Base-by-base conservation (phyloP, 768 basidiomycete species). In the Mycena crocata region DNA sequence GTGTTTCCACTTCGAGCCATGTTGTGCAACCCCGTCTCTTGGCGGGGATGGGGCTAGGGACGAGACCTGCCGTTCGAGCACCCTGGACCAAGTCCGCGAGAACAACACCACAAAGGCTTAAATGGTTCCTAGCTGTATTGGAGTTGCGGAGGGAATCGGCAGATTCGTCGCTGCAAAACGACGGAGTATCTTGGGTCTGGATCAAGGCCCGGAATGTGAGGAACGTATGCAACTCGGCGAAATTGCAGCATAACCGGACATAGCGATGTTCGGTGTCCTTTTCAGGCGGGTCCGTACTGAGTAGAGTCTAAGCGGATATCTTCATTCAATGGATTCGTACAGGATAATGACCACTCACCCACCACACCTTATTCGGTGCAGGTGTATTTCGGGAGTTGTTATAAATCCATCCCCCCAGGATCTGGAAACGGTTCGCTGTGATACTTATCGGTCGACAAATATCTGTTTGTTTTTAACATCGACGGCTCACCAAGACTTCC, bases 331-430 rank as follows among this genome's bases (percentile, higher is more conserved):
- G 54, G 6, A 60, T 17, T 24, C 49, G 54, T 45, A 75, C 32
- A 14, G 70, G 23, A 39, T 21, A 61, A 24, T 67, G 71, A 21
- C 30, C 39, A 77, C 78, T 40, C 44, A 78, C 78, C 69, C 70
- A 76, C 78, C 78, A 79, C 17, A 68, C 75, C 57, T 79, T 72
- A 21, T 79, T 72, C 19, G 77, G 23, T 15, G 75, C 71, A 4
- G 55, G 58, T 19, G 44, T 26, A 15, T 23, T 60, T 31, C 78
- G 76, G 1, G 66, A 51, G 13, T 58, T 61, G 54, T 73, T 76
- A 17, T 67, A 78, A 14, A 79, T 61, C 75, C 76, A 79, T 15
- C 78, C 78, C 21, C 74, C 75, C 3, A 79, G 65, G 7, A 79
- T 46, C 34, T 67, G 59, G 34, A 76, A 42, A 8, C 73, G 68